Evolutionary conservation across 1,284 basidiomycete genomes (phyloP).

Genomic region (Ustilago tritici): DNA sequence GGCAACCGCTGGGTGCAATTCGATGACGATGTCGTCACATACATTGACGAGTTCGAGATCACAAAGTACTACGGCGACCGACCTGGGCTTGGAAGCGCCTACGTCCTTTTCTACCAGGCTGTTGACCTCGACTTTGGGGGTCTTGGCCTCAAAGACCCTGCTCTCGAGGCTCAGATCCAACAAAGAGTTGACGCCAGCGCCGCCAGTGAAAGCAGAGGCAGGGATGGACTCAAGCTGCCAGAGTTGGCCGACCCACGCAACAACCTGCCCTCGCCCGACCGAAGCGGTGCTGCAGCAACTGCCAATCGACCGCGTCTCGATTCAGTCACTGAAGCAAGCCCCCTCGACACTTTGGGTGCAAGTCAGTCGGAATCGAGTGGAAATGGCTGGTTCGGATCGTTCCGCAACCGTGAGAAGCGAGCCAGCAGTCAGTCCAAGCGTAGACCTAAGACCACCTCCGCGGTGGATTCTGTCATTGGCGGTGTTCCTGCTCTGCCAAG

Average conservation of each 20-base stretch:
- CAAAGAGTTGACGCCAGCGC: slow-evolving; percentile 16
- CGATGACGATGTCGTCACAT: slow-evolving; percentile 91
- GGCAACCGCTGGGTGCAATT: slow-evolving; percentile 87
- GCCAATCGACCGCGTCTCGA: slow-evolving; percentile 32
- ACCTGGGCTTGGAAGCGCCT: slow-evolving; percentile 82
- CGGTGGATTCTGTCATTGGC: slow-evolving; percentile 19
- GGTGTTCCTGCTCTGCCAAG: slow-evolving; percentile 12
- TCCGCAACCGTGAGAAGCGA: slow-evolving; percentile 47
- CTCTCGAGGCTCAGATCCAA: slow-evolving; percentile 24
- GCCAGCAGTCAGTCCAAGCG: slow-evolving; percentile 43
- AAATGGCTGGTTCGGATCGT: slow-evolving; percentile 53
- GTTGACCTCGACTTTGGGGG: slow-evolving; percentile 74
- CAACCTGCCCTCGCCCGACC: slow-evolving; percentile 31
- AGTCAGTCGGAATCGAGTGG: slow-evolving; percentile 22
- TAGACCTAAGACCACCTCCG: slow-evolving; percentile 39
- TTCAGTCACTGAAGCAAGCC: slow-evolving; percentile 37
- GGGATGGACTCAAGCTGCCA: slow-evolving; percentile 25
- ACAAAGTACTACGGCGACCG: slow-evolving; percentile 94
- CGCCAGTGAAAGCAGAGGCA: slow-evolving; percentile 20
- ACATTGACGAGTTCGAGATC: slow-evolving; percentile 89
- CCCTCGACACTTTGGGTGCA: slow-evolving; percentile 13
- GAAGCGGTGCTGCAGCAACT: slow-evolving; percentile 26
- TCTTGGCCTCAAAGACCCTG: slow-evolving; percentile 38
- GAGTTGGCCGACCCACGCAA: slow-evolving; percentile 21
- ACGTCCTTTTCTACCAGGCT: slow-evolving; percentile 97